These are phyloP conservation scores for Hygrocybe punicea DNA, from an alignment of 768 basidiomycete species.

Conservation along the genomic window DNA sequence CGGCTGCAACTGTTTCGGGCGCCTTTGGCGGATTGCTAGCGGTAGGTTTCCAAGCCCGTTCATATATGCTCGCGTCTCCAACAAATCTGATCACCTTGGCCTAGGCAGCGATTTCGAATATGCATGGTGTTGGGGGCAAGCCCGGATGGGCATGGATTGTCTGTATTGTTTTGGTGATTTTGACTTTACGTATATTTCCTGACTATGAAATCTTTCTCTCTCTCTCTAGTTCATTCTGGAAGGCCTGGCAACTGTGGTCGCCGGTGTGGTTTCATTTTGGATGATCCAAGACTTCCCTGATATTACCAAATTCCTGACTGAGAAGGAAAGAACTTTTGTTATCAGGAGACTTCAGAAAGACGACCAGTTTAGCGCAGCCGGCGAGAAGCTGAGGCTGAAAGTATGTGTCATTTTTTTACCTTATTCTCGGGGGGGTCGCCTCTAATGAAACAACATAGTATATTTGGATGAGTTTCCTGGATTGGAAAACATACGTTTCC, in stretches of 20 bases:
- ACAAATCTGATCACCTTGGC: neutral
- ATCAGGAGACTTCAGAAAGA: constrained; percentile 64
- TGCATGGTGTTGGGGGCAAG: constrained; percentile 68
- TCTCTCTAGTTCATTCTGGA: constrained; percentile 45
- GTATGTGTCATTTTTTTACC: neutral
- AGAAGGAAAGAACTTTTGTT: constrained; percentile 63
- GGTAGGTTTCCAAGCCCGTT: constrained; percentile 36
- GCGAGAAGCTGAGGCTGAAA: constrained; percentile 56
- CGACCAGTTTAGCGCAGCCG: constrained; percentile 69
- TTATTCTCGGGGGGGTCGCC: neutral
- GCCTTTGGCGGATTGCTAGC: constrained; percentile 77
- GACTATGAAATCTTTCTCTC: neutral
- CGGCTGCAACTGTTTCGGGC: constrained; percentile 77
- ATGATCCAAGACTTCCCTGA: constrained; percentile 84
- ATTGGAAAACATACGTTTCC: constrained; percentile 71
- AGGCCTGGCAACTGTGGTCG: constrained; percentile 65
- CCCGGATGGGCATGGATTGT: constrained; percentile 73
- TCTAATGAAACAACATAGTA: constrained; percentile 26
- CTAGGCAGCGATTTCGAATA: constrained; percentile 62
- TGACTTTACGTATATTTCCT: constrained; percentile 7
- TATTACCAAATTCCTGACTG: constrained; percentile 72
- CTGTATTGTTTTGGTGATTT: constrained; percentile 29
- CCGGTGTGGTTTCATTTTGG: constrained; percentile 64
- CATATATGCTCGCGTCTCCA: constrained; percentile 6
- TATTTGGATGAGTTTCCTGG: constrained; percentile 55